Conservation (phyloP, 116 monocot genomes). For the Zostera marina region DNA sequence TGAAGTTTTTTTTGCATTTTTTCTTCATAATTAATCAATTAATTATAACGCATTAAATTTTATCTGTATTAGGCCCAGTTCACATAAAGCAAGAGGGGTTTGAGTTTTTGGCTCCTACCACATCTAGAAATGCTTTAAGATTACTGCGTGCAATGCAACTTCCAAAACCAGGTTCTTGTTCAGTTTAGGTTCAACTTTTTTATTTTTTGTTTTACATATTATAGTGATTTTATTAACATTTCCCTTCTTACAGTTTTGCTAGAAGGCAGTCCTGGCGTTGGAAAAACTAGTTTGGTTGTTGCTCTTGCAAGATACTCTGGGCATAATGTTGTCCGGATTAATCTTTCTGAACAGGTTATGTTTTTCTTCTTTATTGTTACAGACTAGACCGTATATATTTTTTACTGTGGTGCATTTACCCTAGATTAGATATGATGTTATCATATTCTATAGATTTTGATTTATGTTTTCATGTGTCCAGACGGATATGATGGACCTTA, state of each 20-base stretch:
- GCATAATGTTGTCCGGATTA: slow-evolving; percentile 78
- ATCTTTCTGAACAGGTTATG: slow-evolving; percentile 85
- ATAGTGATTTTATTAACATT: not conserved
- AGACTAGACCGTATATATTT: not conserved
- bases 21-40: not conserved
- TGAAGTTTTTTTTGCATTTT: no score
- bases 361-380: not conserved
- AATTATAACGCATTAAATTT: not conserved
- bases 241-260: slow-evolving; percentile 40
- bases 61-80: slow-evolving; percentile 17
- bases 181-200: slow-evolving; percentile 2
- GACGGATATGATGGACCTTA: slow-evolving; percentile 98
- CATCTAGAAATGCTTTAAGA: slow-evolving; percentile 66
- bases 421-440: not conserved
- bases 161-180: slow-evolving; percentile 45
- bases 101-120: slow-evolving; percentile 85
- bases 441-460: not conserved
- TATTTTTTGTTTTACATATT: not conserved
- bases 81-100: slow-evolving; percentile 40
- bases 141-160: slow-evolving; percentile 91
- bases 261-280: slow-evolving; percentile 98
- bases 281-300: slow-evolving; percentile 85
- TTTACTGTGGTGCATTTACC: not conserved
- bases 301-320: slow-evolving; percentile 88
- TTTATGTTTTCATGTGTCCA: slow-evolving; percentile 10